Conservation (phyloP, 495 filamentous ascomycete genomes). For the Cercophora scortea region DNA sequence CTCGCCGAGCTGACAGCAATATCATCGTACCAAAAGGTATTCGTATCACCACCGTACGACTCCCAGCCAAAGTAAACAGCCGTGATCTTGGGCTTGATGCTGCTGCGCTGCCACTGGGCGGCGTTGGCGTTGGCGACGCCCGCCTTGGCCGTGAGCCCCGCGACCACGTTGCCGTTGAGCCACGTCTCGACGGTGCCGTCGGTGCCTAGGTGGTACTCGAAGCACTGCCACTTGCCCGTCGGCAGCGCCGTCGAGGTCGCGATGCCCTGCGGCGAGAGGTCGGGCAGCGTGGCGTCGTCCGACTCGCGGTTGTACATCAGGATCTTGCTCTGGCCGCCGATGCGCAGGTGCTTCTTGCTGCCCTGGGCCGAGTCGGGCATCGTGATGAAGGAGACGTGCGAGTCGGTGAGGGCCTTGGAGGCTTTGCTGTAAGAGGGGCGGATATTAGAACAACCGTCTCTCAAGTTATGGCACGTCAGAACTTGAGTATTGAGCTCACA, state of each 20-base stretch:
- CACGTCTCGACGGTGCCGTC: conserved; percentile 52
- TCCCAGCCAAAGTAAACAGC: conserved; percentile 55
- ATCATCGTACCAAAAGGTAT: conserved; percentile 55
- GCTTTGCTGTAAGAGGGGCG: conserved; percentile 34
- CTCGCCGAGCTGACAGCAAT: conserved; percentile 35
- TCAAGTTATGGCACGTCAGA: no score
- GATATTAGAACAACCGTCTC: background rate
- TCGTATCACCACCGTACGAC: conserved; percentile 47
- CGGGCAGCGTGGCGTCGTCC: conserved; percentile 53
- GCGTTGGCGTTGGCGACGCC: conserved; percentile 42
- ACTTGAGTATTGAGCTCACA: conserved; percentile 31
- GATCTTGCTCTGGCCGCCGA: conserved; percentile 49
- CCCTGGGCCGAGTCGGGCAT: conserved; percentile 51
- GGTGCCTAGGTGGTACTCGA: conserved; percentile 49
- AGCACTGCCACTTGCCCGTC: conserved; percentile 43
- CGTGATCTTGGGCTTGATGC: conserved; percentile 39
- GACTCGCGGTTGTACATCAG: conserved; percentile 55
- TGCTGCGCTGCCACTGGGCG: conserved; percentile 40
- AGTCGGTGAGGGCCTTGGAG: conserved; percentile 42
- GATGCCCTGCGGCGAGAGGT: conserved; percentile 48
- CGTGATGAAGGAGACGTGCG: conserved; percentile 53
- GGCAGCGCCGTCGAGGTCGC: conserved; percentile 41
- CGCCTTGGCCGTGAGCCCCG: conserved; percentile 38
- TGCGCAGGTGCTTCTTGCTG: conserved; percentile 48
- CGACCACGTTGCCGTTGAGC: conserved; percentile 42